phyloP scores from a whole-genome alignment of 2,329 filamentous ascomycete species.

The Sclerotinia spermophila region DNA sequence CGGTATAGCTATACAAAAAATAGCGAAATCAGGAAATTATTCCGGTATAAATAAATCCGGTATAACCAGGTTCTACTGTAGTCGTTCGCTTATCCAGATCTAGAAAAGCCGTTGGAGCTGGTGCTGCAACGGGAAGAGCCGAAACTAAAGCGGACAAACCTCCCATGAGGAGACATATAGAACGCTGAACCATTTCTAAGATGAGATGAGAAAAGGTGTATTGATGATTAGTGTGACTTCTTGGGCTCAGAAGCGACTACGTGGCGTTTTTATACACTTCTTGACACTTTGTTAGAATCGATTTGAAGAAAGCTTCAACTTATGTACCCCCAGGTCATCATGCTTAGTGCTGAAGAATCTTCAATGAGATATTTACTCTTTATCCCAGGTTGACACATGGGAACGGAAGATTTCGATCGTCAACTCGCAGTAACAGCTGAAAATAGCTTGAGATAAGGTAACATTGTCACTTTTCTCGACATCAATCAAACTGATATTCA shows the following conservation, averaged over 20 bases:
- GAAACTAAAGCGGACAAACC: constrained; percentile 8
- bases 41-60: too few species aligned
- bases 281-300: neutral
- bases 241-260: neutral
- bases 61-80: too few species aligned
- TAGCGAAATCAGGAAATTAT: too few species aligned
- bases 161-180: constrained; percentile 3
- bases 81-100: constrained; percentile 25
- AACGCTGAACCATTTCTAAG: constrained; percentile 10
- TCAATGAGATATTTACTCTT: neutral
- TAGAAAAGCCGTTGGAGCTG: constrained; percentile 6
- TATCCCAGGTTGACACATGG: neutral
- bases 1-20: too few species aligned
- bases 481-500: neutral
- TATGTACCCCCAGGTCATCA: neutral
- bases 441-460: neutral
- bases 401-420: neutral
- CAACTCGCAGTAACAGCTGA: neutral
- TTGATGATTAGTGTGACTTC: neutral
- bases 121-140: constrained; percentile 7
- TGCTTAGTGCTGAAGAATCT: constrained; percentile 15
- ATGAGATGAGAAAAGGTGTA: neutral
- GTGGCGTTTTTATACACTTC: constrained; percentile 14
- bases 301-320: neutral
- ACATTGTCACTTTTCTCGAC: neutral